These are phyloP conservation scores for Pichia cabralensis DNA, from an alignment of 805 yeast genomes.

Conservation along the genomic window DNA sequence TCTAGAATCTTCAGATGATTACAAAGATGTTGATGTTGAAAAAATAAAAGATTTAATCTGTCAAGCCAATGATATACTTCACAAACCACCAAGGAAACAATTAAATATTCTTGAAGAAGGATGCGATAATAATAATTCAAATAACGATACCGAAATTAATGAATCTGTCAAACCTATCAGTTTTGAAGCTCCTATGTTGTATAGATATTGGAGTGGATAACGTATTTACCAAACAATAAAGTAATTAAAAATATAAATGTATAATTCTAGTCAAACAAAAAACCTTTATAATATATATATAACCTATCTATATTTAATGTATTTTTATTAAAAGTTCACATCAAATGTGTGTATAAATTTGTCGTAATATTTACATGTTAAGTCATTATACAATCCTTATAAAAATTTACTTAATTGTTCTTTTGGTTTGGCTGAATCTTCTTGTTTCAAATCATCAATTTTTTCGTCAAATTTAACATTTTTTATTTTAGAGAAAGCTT, in stretches of 20 bases:
- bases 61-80: slow-evolving; percentile 22
- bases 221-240: neutral
- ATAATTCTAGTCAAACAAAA: too few relatives aligned
- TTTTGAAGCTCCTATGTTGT: slow-evolving; percentile 49
- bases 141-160: slow-evolving; percentile 5
- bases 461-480: slow-evolving; percentile 2
- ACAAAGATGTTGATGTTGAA: slow-evolving; percentile 7
- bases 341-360: too few relatives aligned
- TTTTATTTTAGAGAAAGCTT: slow-evolving; percentile 7
- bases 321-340: too few relatives aligned
- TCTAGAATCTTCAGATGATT: slow-evolving; percentile 10
- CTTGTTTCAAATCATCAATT: neutral
- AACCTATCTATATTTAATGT: too few relatives aligned
- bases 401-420: slow-evolving; percentile 13
- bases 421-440: neutral
- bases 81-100: slow-evolving; percentile 25
- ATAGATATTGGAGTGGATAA: slow-evolving; percentile 58
- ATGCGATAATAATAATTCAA: slow-evolving; percentile 25
- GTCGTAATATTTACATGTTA: too few relatives aligned
- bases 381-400: neutral
- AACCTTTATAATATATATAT: too few relatives aligned
- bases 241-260: too few relatives aligned
- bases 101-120: slow-evolving; percentile 23
- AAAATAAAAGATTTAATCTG: slow-evolving; percentile 16
- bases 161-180: slow-evolving; percentile 44